Conservation (phyloP, 495 filamentous ascomycete species). For the Lentithecium fluviatile region DNA sequence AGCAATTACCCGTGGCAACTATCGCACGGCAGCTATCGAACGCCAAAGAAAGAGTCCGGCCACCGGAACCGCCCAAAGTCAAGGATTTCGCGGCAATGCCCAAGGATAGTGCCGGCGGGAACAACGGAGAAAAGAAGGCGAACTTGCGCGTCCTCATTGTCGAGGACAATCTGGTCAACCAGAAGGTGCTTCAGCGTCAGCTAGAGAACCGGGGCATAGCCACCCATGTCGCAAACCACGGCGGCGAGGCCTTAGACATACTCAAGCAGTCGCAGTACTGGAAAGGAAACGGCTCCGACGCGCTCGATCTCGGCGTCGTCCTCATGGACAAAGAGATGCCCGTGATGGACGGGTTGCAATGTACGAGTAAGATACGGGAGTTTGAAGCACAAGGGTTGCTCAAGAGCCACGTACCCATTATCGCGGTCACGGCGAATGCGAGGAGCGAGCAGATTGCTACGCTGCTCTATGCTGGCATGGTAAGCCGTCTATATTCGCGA, state of each 20-base stretch:
- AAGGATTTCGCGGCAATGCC: slow-evolving; percentile 34
- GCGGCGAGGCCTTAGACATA: slow-evolving; percentile 67
- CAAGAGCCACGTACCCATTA: slow-evolving; percentile 63
- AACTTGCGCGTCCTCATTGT: slow-evolving; percentile 63
- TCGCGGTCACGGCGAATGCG: slow-evolving; percentile 78
- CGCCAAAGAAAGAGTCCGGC: slow-evolving; percentile 14
- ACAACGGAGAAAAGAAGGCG: not conserved
- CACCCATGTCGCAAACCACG: slow-evolving; percentile 70
- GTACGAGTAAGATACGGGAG: slow-evolving; percentile 64
- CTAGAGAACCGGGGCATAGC: slow-evolving; percentile 62
- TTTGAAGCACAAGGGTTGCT: slow-evolving; percentile 55
- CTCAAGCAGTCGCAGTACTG: slow-evolving; percentile 44
- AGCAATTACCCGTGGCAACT: slow-evolving; percentile 6
- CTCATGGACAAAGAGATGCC: slow-evolving; percentile 89
- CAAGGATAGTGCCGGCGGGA: not conserved
- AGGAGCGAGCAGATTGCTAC: slow-evolving; percentile 63
- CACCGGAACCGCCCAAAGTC: slow-evolving; percentile 23
- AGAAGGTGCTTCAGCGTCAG: slow-evolving; percentile 64
- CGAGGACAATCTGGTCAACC: slow-evolving; percentile 73
- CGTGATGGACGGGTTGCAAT: slow-evolving; percentile 73
- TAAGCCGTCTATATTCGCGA: slow-evolving; percentile 34
- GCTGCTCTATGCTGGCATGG: slow-evolving; percentile 69
- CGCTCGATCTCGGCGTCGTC: slow-evolving; percentile 58
- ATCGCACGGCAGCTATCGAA: slow-evolving; percentile 22
- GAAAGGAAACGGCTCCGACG: slow-evolving; percentile 40